Base-by-base conservation (phyloP, 805 yeast genomes). In the Candida caryicola region DNA sequence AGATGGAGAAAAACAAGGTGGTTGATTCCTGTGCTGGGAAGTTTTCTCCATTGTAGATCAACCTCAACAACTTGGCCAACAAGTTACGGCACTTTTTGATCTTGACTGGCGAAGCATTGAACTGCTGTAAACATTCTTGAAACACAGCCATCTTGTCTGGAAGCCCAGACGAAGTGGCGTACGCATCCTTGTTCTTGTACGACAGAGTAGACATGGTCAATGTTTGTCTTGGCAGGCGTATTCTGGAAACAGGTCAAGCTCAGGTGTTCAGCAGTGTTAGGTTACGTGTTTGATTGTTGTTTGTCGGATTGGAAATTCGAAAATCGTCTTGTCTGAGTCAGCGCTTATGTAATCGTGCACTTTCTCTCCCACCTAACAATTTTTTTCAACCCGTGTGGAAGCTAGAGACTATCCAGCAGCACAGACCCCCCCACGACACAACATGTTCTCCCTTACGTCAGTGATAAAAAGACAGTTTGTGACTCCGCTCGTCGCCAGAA, bases 81-180 rank as follows among this genome's bases (percentile, higher is more conserved):
- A 91, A 69, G 42, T 72, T 61, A 52, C 99, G 85, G 57, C 96
- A 89, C 64, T 84, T 84, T 52, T 82, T 84, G 18, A 97, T 85
- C 53, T 85, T 82, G 43, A 90, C 83, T 8, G 95, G 95, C 31
- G 93, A 76, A 47, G 90, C 87, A 69, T 90, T 91, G 76, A 93
- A 93, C 44, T 86, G 90, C 50, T 85, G 85, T 56, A 87, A 71
- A 71, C 97, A 90, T 60, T 90, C 96, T 66, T 93, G 99, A 63
- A 85, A 91, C 46, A 93, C 90, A 8, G 96, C 83, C 98, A 93
- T 93, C 66, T 90, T 90, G 66, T 93, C 98, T 40, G 95, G 95
- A 51, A 77, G 62, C 23, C 73, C 69, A 40, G 82, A 81, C 34
- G 83, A 71, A 15, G 18, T 36, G 39, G 77, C 59, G 39, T 57